A percentile compares a stretch with the other conserved stretches of the same genome.
Evolutionary conservation across 2,329 filamentous ascomycete species (phyloP).

Genomic region (Beauveria caledonica): DNA sequence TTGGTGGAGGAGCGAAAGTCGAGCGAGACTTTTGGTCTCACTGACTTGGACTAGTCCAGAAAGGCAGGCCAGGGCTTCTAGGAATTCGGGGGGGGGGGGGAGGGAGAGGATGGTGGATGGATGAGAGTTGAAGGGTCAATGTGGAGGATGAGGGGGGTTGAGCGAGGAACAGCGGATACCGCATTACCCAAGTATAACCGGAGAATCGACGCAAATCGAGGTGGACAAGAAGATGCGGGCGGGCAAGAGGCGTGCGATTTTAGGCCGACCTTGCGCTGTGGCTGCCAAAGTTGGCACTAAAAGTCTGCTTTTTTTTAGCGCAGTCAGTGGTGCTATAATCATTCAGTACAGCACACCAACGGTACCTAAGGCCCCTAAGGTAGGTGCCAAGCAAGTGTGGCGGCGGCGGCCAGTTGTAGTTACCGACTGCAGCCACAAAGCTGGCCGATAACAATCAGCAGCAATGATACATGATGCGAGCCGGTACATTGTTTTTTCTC

Average conservation of each 20-base stretch:
- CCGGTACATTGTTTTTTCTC: no score
- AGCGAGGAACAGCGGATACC: no score
- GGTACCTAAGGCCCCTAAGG: background rate
- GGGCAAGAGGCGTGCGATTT: no score
- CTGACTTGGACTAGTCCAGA: background rate
- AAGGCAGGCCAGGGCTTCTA: background rate
- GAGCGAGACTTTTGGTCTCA: constrained; percentile 9
- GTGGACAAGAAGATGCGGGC: no score
- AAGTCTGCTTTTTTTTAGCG: background rate
- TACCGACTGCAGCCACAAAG: background rate
- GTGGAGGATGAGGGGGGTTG: background rate
- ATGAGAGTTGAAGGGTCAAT: no score
- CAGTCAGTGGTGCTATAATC: no score
- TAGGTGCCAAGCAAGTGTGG: background rate
- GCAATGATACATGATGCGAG: no score
- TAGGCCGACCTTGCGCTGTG: no score
- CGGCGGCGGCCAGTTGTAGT: background rate
- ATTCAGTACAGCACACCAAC: background rate
- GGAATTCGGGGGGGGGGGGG: background rate
- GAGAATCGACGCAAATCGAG: no score
- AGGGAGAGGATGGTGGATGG: background rate
- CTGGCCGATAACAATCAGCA: background rate
- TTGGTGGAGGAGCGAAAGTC: constrained; percentile 2
- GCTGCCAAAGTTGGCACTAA: no score
- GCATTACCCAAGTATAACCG: no score